Percentiles rank a stretch among this genome's conserved stretches.
These are phyloP conservation scores for Combretum micranthum DNA, from an alignment of 345 rosid species.

Conservation along the genomic window DNA sequence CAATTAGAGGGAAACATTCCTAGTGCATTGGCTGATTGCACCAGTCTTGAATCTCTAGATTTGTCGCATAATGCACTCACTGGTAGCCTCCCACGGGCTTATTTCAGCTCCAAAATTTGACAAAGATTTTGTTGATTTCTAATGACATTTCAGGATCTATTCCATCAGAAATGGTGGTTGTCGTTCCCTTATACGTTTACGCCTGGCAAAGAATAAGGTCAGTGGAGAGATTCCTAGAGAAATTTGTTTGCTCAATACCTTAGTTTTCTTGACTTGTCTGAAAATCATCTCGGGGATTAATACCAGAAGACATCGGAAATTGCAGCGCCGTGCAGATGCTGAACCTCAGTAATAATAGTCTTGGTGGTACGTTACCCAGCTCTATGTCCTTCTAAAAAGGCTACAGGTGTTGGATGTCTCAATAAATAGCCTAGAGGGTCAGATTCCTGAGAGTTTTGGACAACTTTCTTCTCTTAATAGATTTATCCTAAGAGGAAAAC, in stretches of 20 bases:
- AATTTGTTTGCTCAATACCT: slow-evolving; percentile 53
- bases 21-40: slow-evolving; percentile 44
- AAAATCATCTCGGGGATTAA: slow-evolving; percentile 52
- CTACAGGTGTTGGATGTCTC: slow-evolving; percentile 69
- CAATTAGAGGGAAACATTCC: slow-evolving; percentile 73
- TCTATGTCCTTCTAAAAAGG: slow-evolving; percentile 47
- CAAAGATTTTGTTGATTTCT: slow-evolving; percentile 69
- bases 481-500: slow-evolving; percentile 41
- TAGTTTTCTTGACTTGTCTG: slow-evolving; percentile 65
- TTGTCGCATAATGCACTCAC: slow-evolving; percentile 67
- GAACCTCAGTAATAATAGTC: slow-evolving; percentile 73
- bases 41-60: slow-evolving; percentile 57
- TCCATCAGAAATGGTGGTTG: slow-evolving; percentile 63
- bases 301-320: slow-evolving; percentile 67
- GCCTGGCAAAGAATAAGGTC: slow-evolving; percentile 52
- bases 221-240: slow-evolving; percentile 60
- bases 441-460: slow-evolving; percentile 46
- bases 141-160: slow-evolving; percentile 64
- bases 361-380: slow-evolving; percentile 56
- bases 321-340: slow-evolving; percentile 65
- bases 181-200: slow-evolving; percentile 48
- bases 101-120: slow-evolving; percentile 63
- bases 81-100: slow-evolving; percentile 53
- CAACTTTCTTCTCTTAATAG: slow-evolving; percentile 51
- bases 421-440: slow-evolving; percentile 37